Base-by-base conservation (phyloP, 352 stramenopile genomes). In the Phytophthora brassicae region DNA sequence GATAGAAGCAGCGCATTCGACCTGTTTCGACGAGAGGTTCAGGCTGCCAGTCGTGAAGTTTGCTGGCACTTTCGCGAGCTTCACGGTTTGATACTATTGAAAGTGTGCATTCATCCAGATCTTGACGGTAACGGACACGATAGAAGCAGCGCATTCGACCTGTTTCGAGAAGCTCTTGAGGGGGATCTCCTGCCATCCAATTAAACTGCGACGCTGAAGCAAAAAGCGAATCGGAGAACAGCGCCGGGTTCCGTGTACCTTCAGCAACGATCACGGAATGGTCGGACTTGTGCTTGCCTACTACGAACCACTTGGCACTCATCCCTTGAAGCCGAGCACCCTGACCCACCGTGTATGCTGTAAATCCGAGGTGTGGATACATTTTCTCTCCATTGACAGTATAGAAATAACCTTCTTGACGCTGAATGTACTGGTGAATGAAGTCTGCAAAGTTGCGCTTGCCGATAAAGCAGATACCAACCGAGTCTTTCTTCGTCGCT, bases 391-490 rank as follows among this genome's bases (percentile, higher is more conserved):
- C 81, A 26, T 90, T 71, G 0, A 94, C 72, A 0, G 81, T 88
- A 51, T 93, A 73, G 67, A 98, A 98, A 46, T 79, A 74, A 17
- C 94, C 92, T 1, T 65, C 64, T 45, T 81, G 79, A 12, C 69
- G 75, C 13, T 70, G 53, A 13, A 98, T 80, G 70, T 98, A 98
- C 59, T 98, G 78, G 19, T 93, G 80, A 49, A 99, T 90, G 60
- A 98, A 98, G 29, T 97, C 76, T 1, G 70, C 68, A 58, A 98
- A 97, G 35, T 92, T 84, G 47, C 94, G 86, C 69, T 98, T 99
- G 42, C 97, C 97, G 43, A 99, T 98, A 70, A 99, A 99, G 75
- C 97, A 99, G 64, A 99, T 99, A 14, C 97, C 97, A 56, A 99
- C 96, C 38, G 88, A 98, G 67, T 99, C 97, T 52, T 91, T 88